Conservation (phyloP, 2,329 filamentous ascomycete species). For the Cladorrhinum sp. region DNA sequence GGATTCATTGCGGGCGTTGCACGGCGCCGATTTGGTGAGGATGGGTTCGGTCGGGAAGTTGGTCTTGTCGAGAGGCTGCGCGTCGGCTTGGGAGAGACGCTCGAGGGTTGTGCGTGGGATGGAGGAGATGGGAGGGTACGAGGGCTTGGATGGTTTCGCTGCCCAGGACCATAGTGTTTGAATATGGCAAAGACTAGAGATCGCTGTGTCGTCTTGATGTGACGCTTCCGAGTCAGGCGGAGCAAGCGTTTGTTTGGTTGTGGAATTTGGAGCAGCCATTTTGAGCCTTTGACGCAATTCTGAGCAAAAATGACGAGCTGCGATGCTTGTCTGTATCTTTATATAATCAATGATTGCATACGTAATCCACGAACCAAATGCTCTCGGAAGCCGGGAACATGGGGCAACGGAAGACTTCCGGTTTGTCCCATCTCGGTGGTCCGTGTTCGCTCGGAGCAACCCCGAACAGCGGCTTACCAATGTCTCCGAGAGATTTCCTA, state of each 20-base stretch:
- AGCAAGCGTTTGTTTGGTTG: not conserved
- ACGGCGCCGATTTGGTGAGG: constrained; percentile 25
- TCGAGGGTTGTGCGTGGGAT: constrained; percentile 38
- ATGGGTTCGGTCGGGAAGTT: constrained; percentile 23
- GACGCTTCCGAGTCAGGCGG: not conserved
- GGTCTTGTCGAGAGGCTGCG: constrained; percentile 18
- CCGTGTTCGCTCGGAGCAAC: not conserved
- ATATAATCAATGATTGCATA: constrained; percentile 5
- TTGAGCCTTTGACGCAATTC: constrained; percentile 14
- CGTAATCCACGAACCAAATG: constrained; percentile 5
- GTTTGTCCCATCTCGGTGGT: not conserved
- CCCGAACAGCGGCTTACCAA: not conserved
- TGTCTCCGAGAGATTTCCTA: not conserved
- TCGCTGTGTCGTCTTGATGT: constrained; percentile 16
- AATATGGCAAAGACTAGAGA: constrained; percentile 20
- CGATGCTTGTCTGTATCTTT: not conserved
- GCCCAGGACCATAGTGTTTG: constrained; percentile 19
- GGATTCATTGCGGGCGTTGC: constrained; percentile 27
- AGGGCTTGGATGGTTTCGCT: constrained; percentile 5
- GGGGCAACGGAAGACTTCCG: not conserved
- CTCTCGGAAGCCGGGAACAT: not conserved
- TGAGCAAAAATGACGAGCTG: constrained; percentile 10
- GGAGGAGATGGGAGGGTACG: constrained; percentile 25
- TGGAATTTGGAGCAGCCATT: not conserved
- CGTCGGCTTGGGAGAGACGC: constrained; percentile 37